Conservation (phyloP, 306 rosid species). For the Morella rubra region DNA sequence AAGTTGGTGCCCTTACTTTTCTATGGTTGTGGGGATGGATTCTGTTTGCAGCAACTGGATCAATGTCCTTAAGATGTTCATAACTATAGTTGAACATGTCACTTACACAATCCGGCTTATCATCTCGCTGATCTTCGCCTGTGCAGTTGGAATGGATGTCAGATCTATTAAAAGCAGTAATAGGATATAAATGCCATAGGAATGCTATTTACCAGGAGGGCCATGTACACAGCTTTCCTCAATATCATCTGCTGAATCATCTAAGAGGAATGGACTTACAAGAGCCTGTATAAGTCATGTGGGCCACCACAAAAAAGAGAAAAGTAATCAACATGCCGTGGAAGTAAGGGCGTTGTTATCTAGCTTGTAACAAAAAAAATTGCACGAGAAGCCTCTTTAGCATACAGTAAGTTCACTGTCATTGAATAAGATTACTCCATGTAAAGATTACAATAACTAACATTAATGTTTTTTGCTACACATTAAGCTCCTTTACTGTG, state of each 20-base stretch:
- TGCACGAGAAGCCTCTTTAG: not conserved
- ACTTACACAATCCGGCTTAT: constrained; percentile 32
- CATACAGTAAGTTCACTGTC: not conserved
- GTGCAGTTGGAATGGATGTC: constrained; percentile 5
- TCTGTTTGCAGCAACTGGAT: constrained; percentile 86
- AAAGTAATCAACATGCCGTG: not conserved
- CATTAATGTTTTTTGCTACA: not conserved
- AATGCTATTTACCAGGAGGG: constrained; percentile 42
- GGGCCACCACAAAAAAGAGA: not conserved
- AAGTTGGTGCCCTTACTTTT: constrained; percentile 49
- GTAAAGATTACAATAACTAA: not conserved
- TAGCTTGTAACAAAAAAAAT: not conserved
- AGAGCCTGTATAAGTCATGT: constrained; percentile 58
- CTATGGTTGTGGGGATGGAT: constrained; percentile 88
- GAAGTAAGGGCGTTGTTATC: not conserved
- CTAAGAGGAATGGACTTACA: constrained; percentile 79
- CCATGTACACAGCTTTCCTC: constrained; percentile 36
- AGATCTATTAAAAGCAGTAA: constrained; percentile 7
- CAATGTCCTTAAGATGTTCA: constrained; percentile 65
- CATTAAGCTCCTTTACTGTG: not conserved
- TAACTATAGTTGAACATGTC: constrained; percentile 42
- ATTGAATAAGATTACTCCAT: not conserved
- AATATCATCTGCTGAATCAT: constrained; percentile 53
- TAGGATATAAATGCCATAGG: constrained; percentile 1
- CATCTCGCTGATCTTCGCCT: constrained; percentile 38